Evolutionary conservation across 441 rosid genomes (phyloP).

Genomic region (Brassica hybrid): DNA sequence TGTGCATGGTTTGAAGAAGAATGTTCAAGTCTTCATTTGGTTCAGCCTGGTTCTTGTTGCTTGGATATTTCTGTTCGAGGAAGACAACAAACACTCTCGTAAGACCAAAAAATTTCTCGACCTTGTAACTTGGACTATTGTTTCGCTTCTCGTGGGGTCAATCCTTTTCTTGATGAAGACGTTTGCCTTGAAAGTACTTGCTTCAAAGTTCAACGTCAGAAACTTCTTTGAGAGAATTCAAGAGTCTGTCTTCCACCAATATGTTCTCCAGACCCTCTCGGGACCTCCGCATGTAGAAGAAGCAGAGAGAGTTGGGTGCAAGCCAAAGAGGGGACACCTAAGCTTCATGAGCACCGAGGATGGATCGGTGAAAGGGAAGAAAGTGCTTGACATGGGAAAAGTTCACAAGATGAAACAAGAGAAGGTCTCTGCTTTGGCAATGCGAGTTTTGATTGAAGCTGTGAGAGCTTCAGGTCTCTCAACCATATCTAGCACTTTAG

Average conservation of each 20-base stretch:
- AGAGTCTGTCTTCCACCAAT: slow-evolving; percentile 81
- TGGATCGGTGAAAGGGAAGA: slow-evolving; percentile 51
- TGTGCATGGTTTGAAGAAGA: slow-evolving; percentile 87
- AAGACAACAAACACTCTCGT: slow-evolving; percentile 47
- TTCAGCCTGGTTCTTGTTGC: slow-evolving; percentile 62
- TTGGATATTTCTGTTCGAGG: slow-evolving; percentile 65
- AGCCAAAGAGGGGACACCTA: slow-evolving; percentile 50
- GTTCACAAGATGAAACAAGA: slow-evolving; percentile 77
- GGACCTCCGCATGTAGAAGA: slow-evolving; percentile 78
- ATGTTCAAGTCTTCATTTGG: slow-evolving; percentile 84
- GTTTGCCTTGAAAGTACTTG: slow-evolving; percentile 69
- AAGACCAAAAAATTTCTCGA: slow-evolving; percentile 52
- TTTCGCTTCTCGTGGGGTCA: slow-evolving; percentile 64
- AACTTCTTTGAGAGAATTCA: slow-evolving; percentile 88
- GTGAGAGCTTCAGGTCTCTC: no score
- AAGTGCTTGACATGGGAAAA: slow-evolving; percentile 76
- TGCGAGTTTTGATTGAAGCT: no score
- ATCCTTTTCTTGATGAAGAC: slow-evolving; percentile 76
- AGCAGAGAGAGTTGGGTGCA: slow-evolving; percentile 56
- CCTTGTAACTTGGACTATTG: slow-evolving; percentile 66
- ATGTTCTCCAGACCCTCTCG: no score
- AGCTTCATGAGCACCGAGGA: slow-evolving; percentile 53
- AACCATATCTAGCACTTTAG: slow-evolving; percentile 70
- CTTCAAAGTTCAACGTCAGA: slow-evolving; percentile 79
- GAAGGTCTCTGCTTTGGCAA: no score